These are phyloP conservation scores for Kodamaea sagamina DNA, from an alignment of 805 yeast genomes.

Conservation along the genomic window DNA sequence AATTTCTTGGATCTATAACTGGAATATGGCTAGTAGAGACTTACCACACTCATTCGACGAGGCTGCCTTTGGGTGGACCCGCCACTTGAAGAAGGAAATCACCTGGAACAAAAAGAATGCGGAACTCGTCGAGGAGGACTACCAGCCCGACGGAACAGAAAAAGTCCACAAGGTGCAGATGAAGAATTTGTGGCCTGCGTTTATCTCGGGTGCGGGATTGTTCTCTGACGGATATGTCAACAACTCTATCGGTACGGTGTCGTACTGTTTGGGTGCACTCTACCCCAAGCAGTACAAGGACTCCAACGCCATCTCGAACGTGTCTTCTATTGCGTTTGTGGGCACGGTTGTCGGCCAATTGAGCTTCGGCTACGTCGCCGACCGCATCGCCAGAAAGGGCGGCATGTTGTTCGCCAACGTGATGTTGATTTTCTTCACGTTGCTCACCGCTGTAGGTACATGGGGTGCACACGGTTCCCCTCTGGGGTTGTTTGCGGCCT, in stretches of 20 bases:
- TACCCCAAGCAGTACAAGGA: conserved; percentile 64
- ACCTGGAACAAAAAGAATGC: conserved; percentile 34
- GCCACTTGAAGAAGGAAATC: conserved; percentile 44
- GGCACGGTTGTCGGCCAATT: conserved; percentile 94
- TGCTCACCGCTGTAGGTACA: conserved; percentile 59
- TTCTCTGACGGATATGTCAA: conserved; percentile 93
- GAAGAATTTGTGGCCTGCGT: conserved; percentile 34
- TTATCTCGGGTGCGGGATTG: conserved; percentile 80
- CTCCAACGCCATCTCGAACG: conserved; percentile 74
- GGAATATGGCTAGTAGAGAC: conserved; percentile 43
- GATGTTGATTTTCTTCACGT: conserved; percentile 76
- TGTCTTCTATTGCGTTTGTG: conserved; percentile 84
- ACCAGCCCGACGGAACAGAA: conserved; percentile 20
- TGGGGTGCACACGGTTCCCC: conserved; percentile 80
- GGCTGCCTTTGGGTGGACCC: conserved; percentile 43
- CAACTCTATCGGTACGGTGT: conserved; percentile 77
- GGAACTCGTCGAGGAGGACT: conserved; percentile 19
- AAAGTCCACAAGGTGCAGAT: conserved; percentile 19
- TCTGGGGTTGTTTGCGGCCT: conserved; percentile 79
- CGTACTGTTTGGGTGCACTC: conserved; percentile 64
- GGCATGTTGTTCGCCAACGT: conserved; percentile 82
- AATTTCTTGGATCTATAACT: background rate
- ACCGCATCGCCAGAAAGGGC: conserved; percentile 73
- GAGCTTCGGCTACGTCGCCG: conserved; percentile 77
- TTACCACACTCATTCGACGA: conserved; percentile 46